Evolutionary conservation across 2,329 filamentous ascomycete species (phyloP), one percentile per base, ranked within the genome.

Genomic region (Pseudogymnoascus sp.): DNA sequence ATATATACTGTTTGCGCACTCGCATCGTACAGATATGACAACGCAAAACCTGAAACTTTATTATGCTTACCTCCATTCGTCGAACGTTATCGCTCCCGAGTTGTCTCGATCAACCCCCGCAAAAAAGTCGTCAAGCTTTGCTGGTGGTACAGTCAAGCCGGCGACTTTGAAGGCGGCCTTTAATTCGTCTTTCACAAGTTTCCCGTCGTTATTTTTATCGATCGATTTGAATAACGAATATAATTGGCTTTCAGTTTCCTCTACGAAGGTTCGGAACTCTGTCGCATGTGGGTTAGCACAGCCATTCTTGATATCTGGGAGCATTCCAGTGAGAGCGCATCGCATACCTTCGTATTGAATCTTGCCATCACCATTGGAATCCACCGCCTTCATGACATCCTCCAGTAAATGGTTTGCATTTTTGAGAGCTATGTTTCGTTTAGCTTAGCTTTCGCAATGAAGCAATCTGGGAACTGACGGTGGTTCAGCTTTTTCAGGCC

Each of bases 251-350:
- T 99, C 95, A 45, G 95, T 92, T 65, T 90, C 84, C 71, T 93
- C 85, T 72, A 97, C 91, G 73, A 97, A 97, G 45, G 81, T 82
- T 68, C 87, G 88, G 73, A 99, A 99, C 79, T 99, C 95, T 95
- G 47, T 47, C 47, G 62, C 39, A 36, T 34, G 62, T 39, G 45
- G 11, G 61, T 42, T 51, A 34, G 36, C 45, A 34, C 26, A 37
- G 18, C 42, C 39, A 62, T 34, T 23, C 23, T 31, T 34, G 14
- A 23, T 42, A 51, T 21, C 16, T 21, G 47, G 57, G 12, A 21
- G 61, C 23, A 23, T 51, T 21, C 40, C 12, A 51, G 18, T 34
- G 36, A 39, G 12, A 11, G 36, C 8, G n/a, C 18, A 64, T 26
- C 66, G 72, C 82, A 73, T 81, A 95, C 91, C 91, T 77, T 92